A percentile compares a stretch with the other conserved stretches of the same genome.
Conservation (phyloP, 768 basidiomycete genomes). For the Royoungia palumana region DNA sequence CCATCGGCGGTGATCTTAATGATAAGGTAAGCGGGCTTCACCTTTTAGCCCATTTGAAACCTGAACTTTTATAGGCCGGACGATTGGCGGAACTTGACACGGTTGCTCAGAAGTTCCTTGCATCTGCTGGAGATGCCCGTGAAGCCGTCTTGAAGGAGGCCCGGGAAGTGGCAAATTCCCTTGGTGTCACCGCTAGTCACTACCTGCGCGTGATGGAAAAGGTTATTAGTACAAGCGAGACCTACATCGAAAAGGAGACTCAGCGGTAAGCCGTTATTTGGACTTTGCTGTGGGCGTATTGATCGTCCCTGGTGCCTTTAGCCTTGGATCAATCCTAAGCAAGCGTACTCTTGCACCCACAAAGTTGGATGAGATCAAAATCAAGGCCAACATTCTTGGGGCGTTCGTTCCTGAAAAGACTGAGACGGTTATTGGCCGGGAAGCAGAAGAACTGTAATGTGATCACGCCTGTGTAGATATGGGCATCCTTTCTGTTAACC, state of each 20-base stretch:
- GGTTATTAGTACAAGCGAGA: constrained; percentile 62
- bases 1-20: constrained; percentile 76
- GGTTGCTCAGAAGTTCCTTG: constrained; percentile 73
- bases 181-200: constrained; percentile 59
- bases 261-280: constrained; percentile 55
- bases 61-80: constrained; percentile 59
- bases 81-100: constrained; percentile 73
- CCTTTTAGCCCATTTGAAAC: background rate
- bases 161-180: constrained; percentile 41
- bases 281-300: background rate
- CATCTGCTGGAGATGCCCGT: constrained; percentile 53
- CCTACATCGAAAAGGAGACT: constrained; percentile 82
- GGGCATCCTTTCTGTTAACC: constrained; percentile 16
- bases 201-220: constrained; percentile 93
- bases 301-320: constrained; percentile 27
- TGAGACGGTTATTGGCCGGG: constrained; percentile 31
- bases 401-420: constrained; percentile 49
- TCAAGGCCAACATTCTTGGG: constrained; percentile 82
- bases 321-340: constrained; percentile 70
- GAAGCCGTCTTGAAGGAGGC: constrained; percentile 67
- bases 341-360: constrained; percentile 72
- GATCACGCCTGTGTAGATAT: constrained; percentile 10
- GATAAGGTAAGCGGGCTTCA: constrained; percentile 46
- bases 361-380: constrained; percentile 91
- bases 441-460: constrained; percentile 43